Evolutionary conservation across 2,329 filamentous ascomycete species (phyloP).

Genomic region (Neonectria neomacrospora): DNA sequence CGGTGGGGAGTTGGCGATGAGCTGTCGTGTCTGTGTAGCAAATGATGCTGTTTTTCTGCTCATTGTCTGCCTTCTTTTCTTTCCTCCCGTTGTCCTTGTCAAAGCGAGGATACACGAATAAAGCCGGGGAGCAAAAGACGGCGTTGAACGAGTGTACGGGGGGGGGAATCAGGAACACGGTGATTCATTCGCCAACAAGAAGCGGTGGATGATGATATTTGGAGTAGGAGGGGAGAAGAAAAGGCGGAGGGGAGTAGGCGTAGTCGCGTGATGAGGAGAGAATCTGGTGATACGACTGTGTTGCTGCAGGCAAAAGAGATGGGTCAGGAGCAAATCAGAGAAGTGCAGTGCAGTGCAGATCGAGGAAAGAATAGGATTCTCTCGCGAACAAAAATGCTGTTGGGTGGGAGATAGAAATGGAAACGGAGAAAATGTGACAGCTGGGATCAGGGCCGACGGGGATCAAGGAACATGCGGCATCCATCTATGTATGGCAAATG

Average conservation of each 20-base stretch:
- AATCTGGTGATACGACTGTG: neutral
- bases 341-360: neutral
- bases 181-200: conserved; percentile 13
- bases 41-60: neutral
- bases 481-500: neutral
- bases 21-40: neutral
- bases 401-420: conserved; percentile 16
- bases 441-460: conserved; percentile 13
- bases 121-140: neutral
- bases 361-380: neutral
- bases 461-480: conserved; percentile 1
- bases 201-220: conserved; percentile 8
- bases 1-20: neutral
- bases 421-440: conserved; percentile 8
- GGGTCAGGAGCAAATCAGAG: neutral
- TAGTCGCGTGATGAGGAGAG: conserved; percentile 10
- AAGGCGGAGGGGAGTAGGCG: neutral
- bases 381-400: neutral
- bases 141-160: conserved; percentile 1
- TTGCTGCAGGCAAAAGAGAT: neutral
- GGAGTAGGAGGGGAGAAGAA: conserved; percentile 3
- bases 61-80: conserved; percentile 15
- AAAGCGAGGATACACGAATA: neutral
- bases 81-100: neutral
- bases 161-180: neutral